These are phyloP conservation scores for Epichloe baconii DNA, from an alignment of 2,329 filamentous ascomycete genomes.

Conservation along the genomic window DNA sequence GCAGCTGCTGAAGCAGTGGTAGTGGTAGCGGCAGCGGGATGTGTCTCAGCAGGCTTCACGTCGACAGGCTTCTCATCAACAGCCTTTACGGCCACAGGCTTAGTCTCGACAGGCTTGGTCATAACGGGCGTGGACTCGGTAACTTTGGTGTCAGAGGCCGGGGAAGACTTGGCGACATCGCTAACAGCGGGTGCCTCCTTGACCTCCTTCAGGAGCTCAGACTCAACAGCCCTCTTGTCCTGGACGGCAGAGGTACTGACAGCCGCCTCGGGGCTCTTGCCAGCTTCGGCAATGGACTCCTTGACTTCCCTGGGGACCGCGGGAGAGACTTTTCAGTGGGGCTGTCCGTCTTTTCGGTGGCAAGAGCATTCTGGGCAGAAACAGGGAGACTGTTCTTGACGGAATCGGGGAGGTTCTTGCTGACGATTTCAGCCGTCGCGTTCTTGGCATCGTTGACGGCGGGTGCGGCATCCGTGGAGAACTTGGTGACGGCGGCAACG, in stretches of 20 bases:
- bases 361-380: slow-evolving; percentile 35
- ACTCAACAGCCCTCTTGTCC: slow-evolving; percentile 64
- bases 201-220: slow-evolving; percentile 57
- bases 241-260: slow-evolving; percentile 53
- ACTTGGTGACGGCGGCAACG: slow-evolving; percentile 24
- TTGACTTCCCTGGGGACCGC: slow-evolving; percentile 43
- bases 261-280: slow-evolving; percentile 56
- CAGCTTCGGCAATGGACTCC: slow-evolving; percentile 44
- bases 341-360: slow-evolving; percentile 28
- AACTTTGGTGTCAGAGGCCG: slow-evolving; percentile 8
- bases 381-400: slow-evolving; percentile 39
- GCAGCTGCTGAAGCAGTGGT: no score
- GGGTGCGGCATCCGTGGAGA: slow-evolving; percentile 18
- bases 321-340: slow-evolving; percentile 31
- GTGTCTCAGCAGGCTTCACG: not conserved
- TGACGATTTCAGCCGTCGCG: slow-evolving; percentile 25
- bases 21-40: not conserved
- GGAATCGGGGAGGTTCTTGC: slow-evolving; percentile 38
- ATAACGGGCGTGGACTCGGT: slow-evolving; percentile 10
- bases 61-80: not conserved
- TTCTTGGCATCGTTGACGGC: slow-evolving; percentile 20
- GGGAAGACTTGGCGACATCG: slow-evolving; percentile 14
- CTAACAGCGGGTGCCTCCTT: slow-evolving; percentile 25
- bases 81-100: not conserved
- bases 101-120: slow-evolving; percentile 8